Evolutionary conservation across 495 filamentous ascomycete species (phyloP), one percentile per base, ranked within the genome.

Genomic region (Podospora comata): DNA sequence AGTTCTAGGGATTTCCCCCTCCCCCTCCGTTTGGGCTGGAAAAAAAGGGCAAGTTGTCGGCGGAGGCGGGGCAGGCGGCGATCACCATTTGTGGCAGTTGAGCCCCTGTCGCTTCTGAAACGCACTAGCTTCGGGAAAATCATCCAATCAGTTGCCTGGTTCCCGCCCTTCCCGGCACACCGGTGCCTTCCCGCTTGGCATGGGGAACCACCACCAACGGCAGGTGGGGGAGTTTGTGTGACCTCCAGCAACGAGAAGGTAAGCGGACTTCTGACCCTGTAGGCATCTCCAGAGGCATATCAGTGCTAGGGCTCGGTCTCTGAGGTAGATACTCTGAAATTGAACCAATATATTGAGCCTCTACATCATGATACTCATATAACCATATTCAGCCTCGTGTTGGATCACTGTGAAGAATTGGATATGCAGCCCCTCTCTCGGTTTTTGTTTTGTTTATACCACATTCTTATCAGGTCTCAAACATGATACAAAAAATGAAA

Each of bases 71-170:
- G 48, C 59, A 55, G 11, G 23, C 34, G 70, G 32, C 64, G 70
- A 74, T 74, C 73, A 15, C 68, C 65, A 66, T 58, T 58, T 73
- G 39, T 48, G 39, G 39, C 39, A 48, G 39, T 64, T 60, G 15
- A 9, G 23, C 65, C 72, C 72, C 65, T 72, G 73, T 65, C 67
- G 39, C 65, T 34, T 71, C 69, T 75, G 73, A 75, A 75, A 75
- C 73, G 65, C 54, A 23, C 68, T 30, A 67, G 26, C 20, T 26
- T 44, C 44, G 65, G 65, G 44, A 5, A 11, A 5, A 23, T 30
- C 3, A 7, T 57, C 73, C 61, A 73, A 73, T 68, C 48, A 71
- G 6, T 4, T 19, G 4, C 13, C 28, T 30, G 9, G 13, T 15
- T 15, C 20, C 15, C 27, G 28, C 20, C 65, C 68, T 62, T 48